A percentile compares a stretch with the other conserved stretches of the same genome.
These are phyloP conservation scores for Gossypium laxum DNA, from an alignment of 441 rosid species.

Conservation along the genomic window DNA sequence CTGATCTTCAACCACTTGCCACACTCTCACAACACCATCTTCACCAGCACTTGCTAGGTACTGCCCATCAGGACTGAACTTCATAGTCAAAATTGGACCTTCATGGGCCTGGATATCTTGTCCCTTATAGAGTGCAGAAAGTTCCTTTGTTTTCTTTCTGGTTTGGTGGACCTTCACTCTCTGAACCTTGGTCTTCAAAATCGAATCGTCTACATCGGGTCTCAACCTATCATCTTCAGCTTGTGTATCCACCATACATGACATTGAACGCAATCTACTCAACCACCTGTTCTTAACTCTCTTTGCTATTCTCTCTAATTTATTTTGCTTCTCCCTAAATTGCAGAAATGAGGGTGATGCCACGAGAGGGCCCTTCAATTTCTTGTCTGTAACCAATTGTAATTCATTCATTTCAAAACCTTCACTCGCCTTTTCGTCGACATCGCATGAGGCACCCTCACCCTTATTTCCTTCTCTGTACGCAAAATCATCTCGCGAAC, in stretches of 20 bases:
- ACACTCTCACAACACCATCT: constrained; percentile 47
- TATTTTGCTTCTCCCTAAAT: constrained; percentile 19
- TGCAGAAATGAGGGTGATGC: constrained; percentile 33
- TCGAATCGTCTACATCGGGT: constrained; percentile 14
- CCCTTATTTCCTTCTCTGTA: constrained; percentile 31
- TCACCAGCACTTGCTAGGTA: constrained; percentile 63
- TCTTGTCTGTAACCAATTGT: constrained; percentile 19
- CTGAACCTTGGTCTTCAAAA: constrained; percentile 29
- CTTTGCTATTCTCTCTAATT: constrained; percentile 23
- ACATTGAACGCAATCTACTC: constrained; percentile 37
- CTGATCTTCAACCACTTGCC: constrained; percentile 57
- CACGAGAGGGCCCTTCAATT: constrained; percentile 28
- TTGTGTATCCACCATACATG: constrained; percentile 42
- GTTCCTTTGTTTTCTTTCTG: constrained; percentile 45
- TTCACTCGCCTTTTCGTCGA: constrained; percentile 27
- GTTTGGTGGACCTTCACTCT: constrained; percentile 53
- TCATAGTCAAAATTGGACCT: constrained; percentile 57
- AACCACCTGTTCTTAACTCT: constrained; percentile 58
- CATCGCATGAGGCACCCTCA: constrained; percentile 19
- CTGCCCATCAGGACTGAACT: constrained; percentile 63
- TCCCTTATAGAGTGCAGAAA: constrained; percentile 53
- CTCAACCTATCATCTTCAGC: constrained; percentile 26
- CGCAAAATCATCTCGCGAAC: constrained; percentile 18
- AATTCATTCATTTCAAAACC: constrained; percentile 21
- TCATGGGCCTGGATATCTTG: constrained; percentile 61